These are phyloP conservation scores for Mucor plumbeus DNA, from an alignment of 371 early-diverging fungal genomes.

Conservation along the genomic window DNA sequence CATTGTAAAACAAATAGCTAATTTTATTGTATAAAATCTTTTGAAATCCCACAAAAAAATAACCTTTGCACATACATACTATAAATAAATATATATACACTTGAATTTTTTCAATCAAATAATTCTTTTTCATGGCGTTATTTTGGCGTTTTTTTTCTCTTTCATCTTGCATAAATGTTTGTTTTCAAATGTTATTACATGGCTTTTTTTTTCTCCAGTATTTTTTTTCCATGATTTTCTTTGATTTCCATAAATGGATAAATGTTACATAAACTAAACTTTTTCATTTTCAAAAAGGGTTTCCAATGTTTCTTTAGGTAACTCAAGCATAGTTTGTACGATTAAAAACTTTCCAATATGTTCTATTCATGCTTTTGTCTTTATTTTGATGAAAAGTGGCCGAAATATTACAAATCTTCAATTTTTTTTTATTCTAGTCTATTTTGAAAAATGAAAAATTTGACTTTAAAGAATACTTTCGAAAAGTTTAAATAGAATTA, in stretches of 20 bases:
- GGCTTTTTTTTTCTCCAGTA: too few relatives aligned
- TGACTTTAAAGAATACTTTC: too few relatives aligned
- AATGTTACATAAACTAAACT: neutral
- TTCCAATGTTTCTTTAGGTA: neutral
- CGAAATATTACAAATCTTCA: neutral
- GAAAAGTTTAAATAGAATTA: too few relatives aligned
- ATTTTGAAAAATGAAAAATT: too few relatives aligned
- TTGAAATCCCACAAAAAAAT: neutral
- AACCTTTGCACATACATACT: neutral
- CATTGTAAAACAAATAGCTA: slow-evolving; percentile 2
- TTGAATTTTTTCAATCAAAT: neutral
- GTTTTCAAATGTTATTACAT: neutral
- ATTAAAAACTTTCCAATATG: neutral
- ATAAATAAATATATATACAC: neutral
- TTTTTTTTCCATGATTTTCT: neutral
- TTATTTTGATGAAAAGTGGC: neutral
- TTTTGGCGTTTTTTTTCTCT: neutral
- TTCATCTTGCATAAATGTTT: neutral
- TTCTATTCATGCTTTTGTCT: neutral
- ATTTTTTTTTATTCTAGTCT: neutral
- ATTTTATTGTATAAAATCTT: neutral
- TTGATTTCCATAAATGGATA: neutral
- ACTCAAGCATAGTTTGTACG: neutral
- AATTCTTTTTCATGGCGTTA: neutral
- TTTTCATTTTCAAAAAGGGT: neutral